These are phyloP conservation scores for Aspergillus ostianus DNA, from an alignment of 495 filamentous ascomycete genomes.

Conservation along the genomic window DNA sequence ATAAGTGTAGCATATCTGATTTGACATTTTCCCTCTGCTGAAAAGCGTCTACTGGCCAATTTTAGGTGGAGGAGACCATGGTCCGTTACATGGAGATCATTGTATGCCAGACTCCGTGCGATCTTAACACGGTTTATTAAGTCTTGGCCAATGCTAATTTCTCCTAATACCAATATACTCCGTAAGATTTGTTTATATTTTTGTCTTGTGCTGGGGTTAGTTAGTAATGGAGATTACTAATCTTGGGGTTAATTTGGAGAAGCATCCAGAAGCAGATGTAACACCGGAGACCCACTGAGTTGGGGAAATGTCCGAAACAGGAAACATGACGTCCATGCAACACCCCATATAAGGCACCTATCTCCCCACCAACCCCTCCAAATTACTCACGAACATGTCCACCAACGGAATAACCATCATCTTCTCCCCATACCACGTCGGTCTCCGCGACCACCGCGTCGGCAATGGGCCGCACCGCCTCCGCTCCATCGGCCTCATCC, in stretches of 20 bases:
- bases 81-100: no score
- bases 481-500: slow-evolving; percentile 11
- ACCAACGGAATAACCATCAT: slow-evolving; percentile 21
- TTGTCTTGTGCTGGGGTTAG: no score
- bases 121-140: no score
- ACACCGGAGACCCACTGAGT: not conserved
- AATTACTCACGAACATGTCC: slow-evolving; percentile 1
- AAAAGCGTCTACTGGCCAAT: no score
- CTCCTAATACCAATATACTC: no score
- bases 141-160: no score
- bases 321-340: not conserved
- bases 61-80: no score
- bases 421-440: slow-evolving; percentile 29
- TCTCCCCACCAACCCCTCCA: no score
- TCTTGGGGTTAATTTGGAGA: not conserved
- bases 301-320: not conserved
- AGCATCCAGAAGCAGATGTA: not conserved
- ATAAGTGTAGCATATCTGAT: no score
- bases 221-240: not conserved
- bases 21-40: no score
- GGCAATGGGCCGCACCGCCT: slow-evolving; percentile 29
- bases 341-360: not conserved
- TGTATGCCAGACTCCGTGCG: no score
- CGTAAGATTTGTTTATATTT: no score
- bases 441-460: slow-evolving; percentile 26